Percentiles rank a stretch among this genome's conserved stretches.
These are phyloP conservation scores for Solanum paucissectum DNA, from an alignment of 257 asterid genomes.

Conservation along the genomic window DNA sequence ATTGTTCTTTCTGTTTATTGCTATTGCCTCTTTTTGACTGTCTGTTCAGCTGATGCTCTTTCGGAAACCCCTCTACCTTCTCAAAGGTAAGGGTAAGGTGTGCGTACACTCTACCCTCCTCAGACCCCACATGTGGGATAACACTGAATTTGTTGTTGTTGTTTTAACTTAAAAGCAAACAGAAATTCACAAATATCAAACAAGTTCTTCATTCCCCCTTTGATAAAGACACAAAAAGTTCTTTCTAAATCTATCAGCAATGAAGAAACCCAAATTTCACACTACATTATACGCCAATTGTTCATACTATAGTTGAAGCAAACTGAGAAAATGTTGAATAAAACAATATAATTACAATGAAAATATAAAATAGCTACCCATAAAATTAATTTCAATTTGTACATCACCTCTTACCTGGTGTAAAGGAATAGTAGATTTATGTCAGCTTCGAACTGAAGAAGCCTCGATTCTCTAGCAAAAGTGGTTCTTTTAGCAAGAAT, in stretches of 20 bases:
- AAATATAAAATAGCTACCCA: neutral
- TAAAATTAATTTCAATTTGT: neutral
- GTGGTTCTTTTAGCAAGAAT: constrained; percentile 86
- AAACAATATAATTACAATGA: neutral
- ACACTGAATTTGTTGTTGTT: neutral
- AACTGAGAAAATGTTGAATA: neutral
- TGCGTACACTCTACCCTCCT: neutral
- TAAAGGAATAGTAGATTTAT: constrained; percentile 69
- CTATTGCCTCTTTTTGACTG: neutral
- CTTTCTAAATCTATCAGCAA: neutral
- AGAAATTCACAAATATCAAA: neutral
- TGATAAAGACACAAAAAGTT: neutral
- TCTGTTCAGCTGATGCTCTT: neutral
- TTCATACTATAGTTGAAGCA: neutral
- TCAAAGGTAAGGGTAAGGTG: neutral
- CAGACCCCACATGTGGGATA: neutral
- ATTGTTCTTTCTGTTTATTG: neutral
- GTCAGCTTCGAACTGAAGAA: constrained; percentile 73
- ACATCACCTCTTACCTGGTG: constrained; percentile 44
- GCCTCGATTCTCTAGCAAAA: constrained; percentile 53
- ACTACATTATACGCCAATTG: neutral
- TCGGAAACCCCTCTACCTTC: neutral
- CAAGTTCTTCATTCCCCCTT: neutral
- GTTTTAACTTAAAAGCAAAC: neutral
- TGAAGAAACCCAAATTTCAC: neutral